Base-by-base conservation (phyloP, 2,329 filamentous ascomycete genomes). In the Aspergillus sp. region DNA sequence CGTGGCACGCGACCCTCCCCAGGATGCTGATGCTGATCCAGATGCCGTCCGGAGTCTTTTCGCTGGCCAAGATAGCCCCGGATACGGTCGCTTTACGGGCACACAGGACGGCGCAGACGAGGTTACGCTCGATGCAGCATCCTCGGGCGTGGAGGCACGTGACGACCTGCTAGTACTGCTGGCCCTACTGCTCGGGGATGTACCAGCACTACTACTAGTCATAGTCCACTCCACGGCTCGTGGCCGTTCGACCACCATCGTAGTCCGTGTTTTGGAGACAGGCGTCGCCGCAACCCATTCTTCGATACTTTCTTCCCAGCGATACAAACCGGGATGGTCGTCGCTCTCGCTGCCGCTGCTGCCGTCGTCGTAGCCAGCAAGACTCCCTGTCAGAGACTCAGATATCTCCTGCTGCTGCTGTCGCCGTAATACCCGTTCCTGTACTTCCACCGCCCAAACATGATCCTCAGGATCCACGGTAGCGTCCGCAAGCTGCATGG, bases 281-380 rank as follows among this genome's bases (percentile, higher is more conserved):
- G 76, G 76, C 40, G 73, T 77, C 35, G 63, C 67, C 12, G 68
- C 73, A 43, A 80, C 71, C 76, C 77, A 80, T 58, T 79, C 77
- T 33, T 74, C 71, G 56, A 80, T 78, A 40, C 71, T 73, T 54
- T 78, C 75, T 56, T 79, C 77, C 76, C 76, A 80, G 30, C 72
- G 60, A 68, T 77, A 58, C 52, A 64, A 48, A 7, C 56, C 59
- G 5, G 49, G 51, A 19, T 19, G 19, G 19, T 19, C 19, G 19
- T 19, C 19, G 19, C 19, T 19, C 19, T 19, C 19, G 19, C 19
- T 19, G 19, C 19, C 19, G 2, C 19, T 19, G 19, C 19, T 19
- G 7, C 59, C 34, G 50, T 59, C 47, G 19, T 29, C 19, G 12
- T 26, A 10, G 42, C 28, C 29, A 35, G 10, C 48, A 19, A 46